Evolutionary conservation across 306 rosid genomes (phyloP), one percentile per base, ranked within the genome.

Genomic region (Cucumis melo): DNA sequence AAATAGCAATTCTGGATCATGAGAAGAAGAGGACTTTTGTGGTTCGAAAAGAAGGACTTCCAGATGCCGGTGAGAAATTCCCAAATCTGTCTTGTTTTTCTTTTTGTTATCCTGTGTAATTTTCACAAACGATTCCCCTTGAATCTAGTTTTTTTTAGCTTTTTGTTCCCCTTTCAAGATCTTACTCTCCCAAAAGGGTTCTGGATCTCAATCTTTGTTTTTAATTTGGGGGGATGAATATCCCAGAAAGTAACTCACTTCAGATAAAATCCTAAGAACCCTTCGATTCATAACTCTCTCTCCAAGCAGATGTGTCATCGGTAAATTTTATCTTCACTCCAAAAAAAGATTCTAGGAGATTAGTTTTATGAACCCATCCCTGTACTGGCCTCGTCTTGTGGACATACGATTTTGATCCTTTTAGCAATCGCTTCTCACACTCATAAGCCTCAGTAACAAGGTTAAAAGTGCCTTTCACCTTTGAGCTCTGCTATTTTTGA

Each of bases 1-100:
- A 95, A 91, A 90, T 95, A 66, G 97, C 98, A 38, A 95, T 95
- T 84, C 86, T 95, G 80, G 99, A 95, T 87, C 99, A 95, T 62
- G 99, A 90, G 78, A 95, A 89, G 70, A 95, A 92, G 87, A 88
- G 99, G 83, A 92, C 99, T 38, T 95, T 90, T 87, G 99, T 89
- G 57, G 64, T 95, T 75, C 96, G 90, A 39, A 95, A 95, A 83
- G 99, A 95, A 81, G 99, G 99, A 44, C 98, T 95, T 88, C 97
- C 98, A 78, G 99, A 95, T 95, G 99, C 98, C 36, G 99, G 99
- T 95, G 72, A 87, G 87, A 65, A 58, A 79, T 71, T 53, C 61
- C 75, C 39, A 56, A 5, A 4, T 42, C 68, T 38, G 3, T 36
- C 21, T 7, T 27, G 2, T 41, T 7, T 39, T 20, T 38, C 12